phyloP scores from a whole-genome alignment of 768 basidiomycete genomes.

The Clavulina sp. region DNA sequence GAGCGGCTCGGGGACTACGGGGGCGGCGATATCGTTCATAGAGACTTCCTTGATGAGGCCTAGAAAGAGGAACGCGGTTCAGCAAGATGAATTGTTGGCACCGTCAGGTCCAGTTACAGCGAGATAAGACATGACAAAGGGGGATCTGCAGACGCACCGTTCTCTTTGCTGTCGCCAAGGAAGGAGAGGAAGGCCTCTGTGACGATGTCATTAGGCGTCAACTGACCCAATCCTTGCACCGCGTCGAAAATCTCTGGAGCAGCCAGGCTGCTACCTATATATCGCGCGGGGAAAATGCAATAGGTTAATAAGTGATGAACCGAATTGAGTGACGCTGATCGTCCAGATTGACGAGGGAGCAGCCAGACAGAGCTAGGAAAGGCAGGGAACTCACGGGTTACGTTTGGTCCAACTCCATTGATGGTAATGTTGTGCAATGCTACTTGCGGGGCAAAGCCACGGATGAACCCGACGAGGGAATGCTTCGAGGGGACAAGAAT shows the following conservation, averaged over 20 bases:
- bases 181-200: neutral
- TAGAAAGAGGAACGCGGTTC: neutral
- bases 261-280: neutral
- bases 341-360: neutral
- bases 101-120: no score
- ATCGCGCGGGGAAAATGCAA: neutral
- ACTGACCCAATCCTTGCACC: neutral
- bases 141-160: neutral
- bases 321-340: neutral
- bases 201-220: neutral
- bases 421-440: neutral
- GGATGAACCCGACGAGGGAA: neutral
- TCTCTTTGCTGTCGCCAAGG: neutral
- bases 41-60: neutral
- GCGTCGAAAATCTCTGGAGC: neutral
- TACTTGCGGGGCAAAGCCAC: neutral
- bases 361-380: no score
- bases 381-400: neutral
- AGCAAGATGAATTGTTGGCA: neutral
- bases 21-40: neutral
- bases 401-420: neutral
- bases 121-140: neutral
- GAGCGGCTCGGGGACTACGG: neutral
- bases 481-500: no score
- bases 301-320: neutral